phyloP scores from a whole-genome alignment of 1,284 basidiomycete species.

The Fomitopsis palustris region DNA sequence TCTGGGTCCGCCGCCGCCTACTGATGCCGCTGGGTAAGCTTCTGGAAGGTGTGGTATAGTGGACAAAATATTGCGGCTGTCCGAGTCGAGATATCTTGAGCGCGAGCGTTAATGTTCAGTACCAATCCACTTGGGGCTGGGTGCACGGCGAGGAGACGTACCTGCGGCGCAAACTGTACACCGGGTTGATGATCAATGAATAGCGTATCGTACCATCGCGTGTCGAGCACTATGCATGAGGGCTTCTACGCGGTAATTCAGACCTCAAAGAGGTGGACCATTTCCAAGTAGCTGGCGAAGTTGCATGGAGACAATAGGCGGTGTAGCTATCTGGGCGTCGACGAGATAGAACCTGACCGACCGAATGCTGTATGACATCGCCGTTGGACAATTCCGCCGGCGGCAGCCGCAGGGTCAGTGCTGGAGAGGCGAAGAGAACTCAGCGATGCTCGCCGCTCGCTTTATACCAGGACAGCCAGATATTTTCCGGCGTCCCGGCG shows the following conservation, averaged over 20 bases:
- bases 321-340: neutral
- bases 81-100: neutral
- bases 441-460: neutral
- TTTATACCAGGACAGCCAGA: neutral
- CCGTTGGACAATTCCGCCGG: neutral
- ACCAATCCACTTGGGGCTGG: neutral
- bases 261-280: neutral
- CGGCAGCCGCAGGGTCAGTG: neutral
- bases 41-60: neutral
- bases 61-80: neutral
- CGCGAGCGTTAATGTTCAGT: neutral
- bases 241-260: neutral
- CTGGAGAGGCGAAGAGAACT: neutral
- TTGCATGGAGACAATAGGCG: neutral
- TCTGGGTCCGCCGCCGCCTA: neutral
- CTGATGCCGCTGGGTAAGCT: neutral
- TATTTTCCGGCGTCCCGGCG: too few species aligned
- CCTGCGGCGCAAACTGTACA: neutral
- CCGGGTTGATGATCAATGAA: neutral
- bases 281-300: neutral
- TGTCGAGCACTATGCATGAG: neutral
- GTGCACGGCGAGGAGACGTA: neutral
- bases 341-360: neutral
- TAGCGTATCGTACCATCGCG: neutral
- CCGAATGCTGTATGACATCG: neutral